phyloP scores from a whole-genome alignment of 2,329 filamentous ascomycete species.

The Cladosporium austrohemisphaericum region DNA sequence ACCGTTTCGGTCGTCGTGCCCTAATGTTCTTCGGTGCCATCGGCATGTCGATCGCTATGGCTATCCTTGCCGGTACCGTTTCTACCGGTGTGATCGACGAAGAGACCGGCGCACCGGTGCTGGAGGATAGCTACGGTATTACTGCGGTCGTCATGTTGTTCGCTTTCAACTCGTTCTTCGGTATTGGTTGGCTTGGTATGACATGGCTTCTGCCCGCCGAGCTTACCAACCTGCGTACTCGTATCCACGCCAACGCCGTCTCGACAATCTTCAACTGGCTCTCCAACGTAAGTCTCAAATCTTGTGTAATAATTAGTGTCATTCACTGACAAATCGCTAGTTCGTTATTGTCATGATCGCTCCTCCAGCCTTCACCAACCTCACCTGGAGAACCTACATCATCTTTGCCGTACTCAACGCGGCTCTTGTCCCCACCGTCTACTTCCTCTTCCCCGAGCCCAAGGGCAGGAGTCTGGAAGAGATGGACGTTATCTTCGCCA shows the following conservation, averaged over 20 bases:
- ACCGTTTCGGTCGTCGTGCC: slow-evolving; percentile 52
- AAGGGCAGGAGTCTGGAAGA: slow-evolving; percentile 17
- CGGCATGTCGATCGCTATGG: slow-evolving; percentile 26
- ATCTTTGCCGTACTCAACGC: slow-evolving; percentile 42
- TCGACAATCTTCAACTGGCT: slow-evolving; percentile 14
- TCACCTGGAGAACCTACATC: slow-evolving; percentile 16
- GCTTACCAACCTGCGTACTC: slow-evolving; percentile 33
- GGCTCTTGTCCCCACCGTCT: slow-evolving; percentile 22
- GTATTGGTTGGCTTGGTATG: slow-evolving; percentile 25
- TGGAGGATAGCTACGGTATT: slow-evolving; percentile 7
- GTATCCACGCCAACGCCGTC: slow-evolving; percentile 22
- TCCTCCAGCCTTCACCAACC: slow-evolving; percentile 17
- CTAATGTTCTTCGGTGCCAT: slow-evolving; percentile 64
- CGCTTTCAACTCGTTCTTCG: slow-evolving; percentile 29
- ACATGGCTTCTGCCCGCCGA: slow-evolving; percentile 26
- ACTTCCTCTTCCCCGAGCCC: slow-evolving; percentile 18
- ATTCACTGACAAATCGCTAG: neutral
- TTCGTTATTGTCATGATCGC: slow-evolving; percentile 18
- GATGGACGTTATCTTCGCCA: slow-evolving; percentile 19
- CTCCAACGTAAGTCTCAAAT: neutral
- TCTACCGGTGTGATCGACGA: slow-evolving; percentile 15
- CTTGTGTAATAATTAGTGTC: neutral
- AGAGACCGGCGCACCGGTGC: slow-evolving; percentile 19
- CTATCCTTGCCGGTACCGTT: slow-evolving; percentile 22
- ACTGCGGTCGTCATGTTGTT: slow-evolving; percentile 31